These are phyloP conservation scores for Botrytis byssoidea DNA, from an alignment of 2,329 filamentous ascomycete species.

Conservation along the genomic window DNA sequence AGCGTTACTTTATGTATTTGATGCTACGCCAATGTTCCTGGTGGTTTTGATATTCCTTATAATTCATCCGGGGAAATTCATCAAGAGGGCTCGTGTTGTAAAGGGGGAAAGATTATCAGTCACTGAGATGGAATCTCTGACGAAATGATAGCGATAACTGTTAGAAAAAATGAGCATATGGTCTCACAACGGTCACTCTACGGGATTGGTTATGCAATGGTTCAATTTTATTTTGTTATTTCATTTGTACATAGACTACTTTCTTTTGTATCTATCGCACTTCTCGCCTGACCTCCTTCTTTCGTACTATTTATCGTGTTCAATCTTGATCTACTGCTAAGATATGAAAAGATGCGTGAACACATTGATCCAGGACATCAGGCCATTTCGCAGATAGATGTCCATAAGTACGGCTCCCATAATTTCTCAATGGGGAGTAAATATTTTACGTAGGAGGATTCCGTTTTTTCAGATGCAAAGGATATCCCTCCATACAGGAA, in stretches of 20 bases:
- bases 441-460: background rate
- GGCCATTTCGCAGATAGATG: background rate
- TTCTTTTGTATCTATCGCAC: background rate
- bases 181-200: background rate
- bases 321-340: background rate
- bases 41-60: background rate
- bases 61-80: constrained; percentile 6
- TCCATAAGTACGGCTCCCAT: background rate
- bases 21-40: constrained; percentile 6
- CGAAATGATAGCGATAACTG: background rate
- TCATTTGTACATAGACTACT: background rate
- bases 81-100: background rate
- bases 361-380: background rate
- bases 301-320: background rate
- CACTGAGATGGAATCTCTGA: background rate
- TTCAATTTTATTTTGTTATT: background rate
- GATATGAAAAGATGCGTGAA: background rate
- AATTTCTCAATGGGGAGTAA: background rate
- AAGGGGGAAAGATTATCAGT: background rate
- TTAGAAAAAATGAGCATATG: background rate
- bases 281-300: background rate
- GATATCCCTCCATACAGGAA: background rate
- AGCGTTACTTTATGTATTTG: background rate
- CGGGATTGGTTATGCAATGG: background rate
- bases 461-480: background rate